These are phyloP conservation scores for Aspergillus sp. DNA, from an alignment of 2,329 filamentous ascomycete species.

Conservation along the genomic window DNA sequence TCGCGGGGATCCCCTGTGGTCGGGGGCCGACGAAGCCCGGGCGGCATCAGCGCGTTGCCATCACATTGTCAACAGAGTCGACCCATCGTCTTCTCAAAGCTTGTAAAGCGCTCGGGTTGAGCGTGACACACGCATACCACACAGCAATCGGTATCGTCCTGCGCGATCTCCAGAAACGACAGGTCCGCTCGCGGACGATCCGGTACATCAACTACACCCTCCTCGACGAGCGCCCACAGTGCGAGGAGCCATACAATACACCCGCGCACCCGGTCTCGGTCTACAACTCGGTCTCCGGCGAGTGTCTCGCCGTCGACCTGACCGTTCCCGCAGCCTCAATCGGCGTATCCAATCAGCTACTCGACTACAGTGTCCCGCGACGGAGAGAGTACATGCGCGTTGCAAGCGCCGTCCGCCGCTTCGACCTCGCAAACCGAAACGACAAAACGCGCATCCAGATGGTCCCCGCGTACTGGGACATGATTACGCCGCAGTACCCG, in stretches of 20 bases:
- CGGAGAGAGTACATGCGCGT: slow-evolving; percentile 18
- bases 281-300: slow-evolving; percentile 33
- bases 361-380: not conserved
- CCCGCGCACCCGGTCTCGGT: slow-evolving; percentile 24
- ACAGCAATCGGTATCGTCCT: slow-evolving; percentile 28
- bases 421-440: slow-evolving; percentile 25
- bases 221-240: slow-evolving; percentile 30
- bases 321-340: slow-evolving; percentile 15
- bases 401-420: slow-evolving; percentile 21
- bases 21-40: slow-evolving; percentile 18
- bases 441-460: slow-evolving; percentile 27
- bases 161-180: slow-evolving; percentile 23
- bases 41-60: slow-evolving; percentile 26
- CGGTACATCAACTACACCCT: slow-evolving; percentile 32
- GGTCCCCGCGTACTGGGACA: slow-evolving; percentile 27
- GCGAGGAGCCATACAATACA: slow-evolving; percentile 25
- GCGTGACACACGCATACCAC: slow-evolving; percentile 32
- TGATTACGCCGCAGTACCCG: slow-evolving; percentile 26
- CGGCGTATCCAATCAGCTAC: not conserved
- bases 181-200: slow-evolving; percentile 17
- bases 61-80: slow-evolving; percentile 19
- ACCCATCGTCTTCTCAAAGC: slow-evolving; percentile 22
- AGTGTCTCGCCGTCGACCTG: slow-evolving; percentile 26
- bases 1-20: slow-evolving; percentile 26
- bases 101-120: slow-evolving; percentile 21